Evolutionary conservation across 805 yeast genomes (phyloP), one percentile per base, ranked within the genome.

Genomic region (Yarrowia keelungensis): DNA sequence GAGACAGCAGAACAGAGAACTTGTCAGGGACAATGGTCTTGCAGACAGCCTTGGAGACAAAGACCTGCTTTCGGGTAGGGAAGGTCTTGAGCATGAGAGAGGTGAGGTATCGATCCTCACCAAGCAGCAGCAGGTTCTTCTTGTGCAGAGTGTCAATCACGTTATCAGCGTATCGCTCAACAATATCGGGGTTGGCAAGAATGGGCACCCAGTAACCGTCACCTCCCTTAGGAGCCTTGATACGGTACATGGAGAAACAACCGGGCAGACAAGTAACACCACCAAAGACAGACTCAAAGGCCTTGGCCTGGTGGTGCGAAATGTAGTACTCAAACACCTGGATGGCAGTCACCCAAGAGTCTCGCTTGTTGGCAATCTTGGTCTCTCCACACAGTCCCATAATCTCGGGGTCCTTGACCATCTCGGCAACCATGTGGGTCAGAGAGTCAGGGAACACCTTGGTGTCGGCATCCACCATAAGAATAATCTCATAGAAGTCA

Each of bases 311-410:
- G 79, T 93, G 98, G 79, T 93, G 98, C 2, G 98, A 92, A 69
- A 93, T 91, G 77, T 88, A 93, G 77, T 93, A 93, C 75, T 93
- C 98, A 79, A 92, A 93, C 12, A 93, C 98, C 80, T 93, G 98
- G 75, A 93, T 93, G 39, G 91, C 89, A 2, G 97, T 90, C 9
- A 92, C 97, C 97, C 97, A 93, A 11, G 93, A 86, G 70, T 86
- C 88, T 9, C 84, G 77, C 77, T 93, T 92, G 77, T 93, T 93
- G 2, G 95, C 86, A 74, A 93, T 92, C 78, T 90, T 92, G 0
- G 98, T 93, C 77, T 93, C 98, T 50, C 98, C 98, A 82, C 98
- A 93, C 50, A 93, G 80, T 2, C 97, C 98, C 97, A 93, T 92
- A 68, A 93, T 83, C 69, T 80, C 81, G 1, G 97, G 94, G 76